phyloP scores from a whole-genome alignment of 169 alveolate genomes.

The Cryptosporidium canis region DNA sequence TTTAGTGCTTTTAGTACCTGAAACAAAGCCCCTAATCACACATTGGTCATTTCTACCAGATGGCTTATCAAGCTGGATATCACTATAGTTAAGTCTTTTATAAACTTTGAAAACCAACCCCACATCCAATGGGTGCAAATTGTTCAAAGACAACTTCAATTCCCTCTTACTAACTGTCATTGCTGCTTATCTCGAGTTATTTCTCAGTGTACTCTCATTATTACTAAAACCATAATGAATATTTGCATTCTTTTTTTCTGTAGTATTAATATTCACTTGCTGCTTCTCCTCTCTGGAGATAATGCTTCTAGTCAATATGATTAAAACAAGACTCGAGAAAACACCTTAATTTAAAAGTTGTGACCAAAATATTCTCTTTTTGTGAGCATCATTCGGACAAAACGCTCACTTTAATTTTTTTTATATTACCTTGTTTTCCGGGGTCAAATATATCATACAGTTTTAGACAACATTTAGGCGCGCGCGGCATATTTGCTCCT shows the following conservation, averaged over 20 bases:
- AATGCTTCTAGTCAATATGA: background rate
- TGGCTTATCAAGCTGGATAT: background rate
- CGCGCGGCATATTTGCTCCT: background rate
- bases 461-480: background rate
- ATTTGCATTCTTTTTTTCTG: background rate
- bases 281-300: background rate
- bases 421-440: background rate
- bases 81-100: background rate
- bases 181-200: background rate
- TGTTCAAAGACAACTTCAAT: background rate
- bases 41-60: background rate
- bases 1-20: background rate
- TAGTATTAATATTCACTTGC: background rate
- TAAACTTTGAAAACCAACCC: constrained; percentile 16
- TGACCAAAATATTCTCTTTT: background rate
- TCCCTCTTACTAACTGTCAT: constrained; percentile 39
- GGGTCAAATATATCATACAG: background rate
- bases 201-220: background rate
- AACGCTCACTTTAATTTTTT: background rate
- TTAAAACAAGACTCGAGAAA: background rate
- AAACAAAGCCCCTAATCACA: background rate
- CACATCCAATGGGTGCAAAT: constrained; percentile 27
- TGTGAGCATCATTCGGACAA: background rate
- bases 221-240: background rate
- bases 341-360: background rate